Conservation (phyloP, 176 grass and related monocot species). For the Carex pumila region DNA sequence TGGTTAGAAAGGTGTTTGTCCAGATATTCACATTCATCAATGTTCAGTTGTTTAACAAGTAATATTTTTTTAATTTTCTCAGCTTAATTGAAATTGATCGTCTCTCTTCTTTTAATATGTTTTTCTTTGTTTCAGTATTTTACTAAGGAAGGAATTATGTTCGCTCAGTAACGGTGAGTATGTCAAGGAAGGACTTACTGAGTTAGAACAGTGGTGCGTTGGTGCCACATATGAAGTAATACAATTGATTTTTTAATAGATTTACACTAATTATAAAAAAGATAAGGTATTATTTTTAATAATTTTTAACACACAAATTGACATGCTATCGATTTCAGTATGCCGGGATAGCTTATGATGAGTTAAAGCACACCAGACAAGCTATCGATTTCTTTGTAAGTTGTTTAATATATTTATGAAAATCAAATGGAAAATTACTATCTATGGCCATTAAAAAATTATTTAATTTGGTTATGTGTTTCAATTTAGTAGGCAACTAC, state of each 20-base stretch:
- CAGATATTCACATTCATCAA: slow-evolving; percentile 99
- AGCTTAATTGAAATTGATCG: background rate
- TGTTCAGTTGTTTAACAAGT: slow-evolving; percentile 97
- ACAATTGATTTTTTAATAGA: slow-evolving; percentile 18
- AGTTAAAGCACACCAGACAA: slow-evolving; percentile 98
- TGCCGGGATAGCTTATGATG: slow-evolving; percentile 89
- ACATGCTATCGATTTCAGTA: slow-evolving; percentile 62
- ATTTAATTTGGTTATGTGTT: background rate
- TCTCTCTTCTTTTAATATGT: slow-evolving; percentile 19
- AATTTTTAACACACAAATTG: background rate
- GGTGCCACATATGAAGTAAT: slow-evolving; percentile 88
- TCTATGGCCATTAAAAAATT: background rate
- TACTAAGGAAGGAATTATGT: slow-evolving; percentile 93
- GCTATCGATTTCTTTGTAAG: slow-evolving; percentile 92
- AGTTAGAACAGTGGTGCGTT: slow-evolving; percentile 95
- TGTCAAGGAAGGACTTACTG: slow-evolving; percentile 92
- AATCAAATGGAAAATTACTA: slow-evolving; percentile 1
- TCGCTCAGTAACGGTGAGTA: slow-evolving; percentile 96
- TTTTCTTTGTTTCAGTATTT: slow-evolving; percentile 49
- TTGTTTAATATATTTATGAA: slow-evolving; percentile 14
- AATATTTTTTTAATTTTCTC: slow-evolving; percentile 14
- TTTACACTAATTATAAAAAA: background rate
- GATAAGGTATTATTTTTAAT: background rate
- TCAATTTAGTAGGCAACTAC: slow-evolving; percentile 2
- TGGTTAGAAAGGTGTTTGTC: slow-evolving; percentile 93